Evolutionary conservation across 768 basidiomycete genomes (phyloP).

Genomic region (Boletus barrowsii): DNA sequence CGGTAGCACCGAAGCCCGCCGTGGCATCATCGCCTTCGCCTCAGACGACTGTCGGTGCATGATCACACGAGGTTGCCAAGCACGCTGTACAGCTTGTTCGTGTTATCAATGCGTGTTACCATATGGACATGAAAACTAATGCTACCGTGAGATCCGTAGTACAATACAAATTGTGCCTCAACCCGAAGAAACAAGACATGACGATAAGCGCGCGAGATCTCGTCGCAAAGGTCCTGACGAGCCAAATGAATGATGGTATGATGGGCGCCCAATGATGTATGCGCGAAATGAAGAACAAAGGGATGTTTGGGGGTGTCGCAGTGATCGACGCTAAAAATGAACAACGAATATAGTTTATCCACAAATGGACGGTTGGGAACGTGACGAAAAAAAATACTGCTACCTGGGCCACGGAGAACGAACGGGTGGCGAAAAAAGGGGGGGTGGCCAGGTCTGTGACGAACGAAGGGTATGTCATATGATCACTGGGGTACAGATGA

Average conservation of each 20-base stretch:
- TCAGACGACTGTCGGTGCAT: constrained; percentile 36
- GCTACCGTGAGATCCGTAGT: not conserved
- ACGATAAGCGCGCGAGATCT: not conserved
- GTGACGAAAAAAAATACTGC: not conserved
- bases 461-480: not conserved
- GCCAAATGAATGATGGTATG: not conserved
- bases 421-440: constrained; percentile 1
- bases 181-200: not conserved
- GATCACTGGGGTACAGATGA: not conserved
- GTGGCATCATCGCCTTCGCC: constrained; percentile 11
- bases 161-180: not conserved
- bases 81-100: not conserved
- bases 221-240: not conserved
- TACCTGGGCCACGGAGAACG: constrained; percentile 9
- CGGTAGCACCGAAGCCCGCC: constrained; percentile 22
- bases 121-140: constrained; percentile 8
- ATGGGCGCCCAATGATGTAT: not conserved
- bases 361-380: not conserved
- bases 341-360: not conserved
- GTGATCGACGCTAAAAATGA: not conserved
- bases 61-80: not conserved
- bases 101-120: constrained; percentile 4
- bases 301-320: not conserved
- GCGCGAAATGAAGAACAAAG: not conserved
- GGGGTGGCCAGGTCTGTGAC: not conserved